Base-by-base conservation (phyloP, 176 grass and related monocot species). In the Oryza punctata region DNA sequence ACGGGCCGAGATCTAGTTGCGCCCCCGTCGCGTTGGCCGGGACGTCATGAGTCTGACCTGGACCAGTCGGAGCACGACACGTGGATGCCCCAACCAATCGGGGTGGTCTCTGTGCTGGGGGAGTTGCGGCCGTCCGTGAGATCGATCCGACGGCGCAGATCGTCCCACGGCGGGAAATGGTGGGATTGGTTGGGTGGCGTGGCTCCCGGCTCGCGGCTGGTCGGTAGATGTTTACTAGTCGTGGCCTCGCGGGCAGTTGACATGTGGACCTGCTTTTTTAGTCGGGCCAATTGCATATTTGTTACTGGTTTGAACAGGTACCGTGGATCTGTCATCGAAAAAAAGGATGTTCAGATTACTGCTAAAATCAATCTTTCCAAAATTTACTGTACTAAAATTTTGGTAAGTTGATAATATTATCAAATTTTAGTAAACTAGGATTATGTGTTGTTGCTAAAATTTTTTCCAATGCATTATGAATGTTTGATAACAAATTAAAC, bases 11-110 rank as follows among this genome's bases (percentile, higher is more conserved):
- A 76, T 75, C 81, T 52, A 13, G 44, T 47, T 25, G 47, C 28
- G 75, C 37, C 21, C 38, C 38, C 47, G 50, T 78, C 60, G 90
- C 82, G 86, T 12, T 85, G 78, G 78, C 69, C 78, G 83, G 83
- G 75, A 70, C 86, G 86, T 91, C 90, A 89, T 35, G 60, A 0
- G 63, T 50, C 82, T 27, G 26, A 89, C 16, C 29, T 92, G 86
- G 86, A 71, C 90, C 79, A 92, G 23, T 92, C 0, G 32, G 1
- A 1, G 1, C 0, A 0, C 0, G 80, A 4, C 89, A 45, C 89
- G 80, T 87, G 89, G 75, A 63, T 0, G 0, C 0, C 10, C 29
- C 49, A 52, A 66, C 89, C 89, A 91, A 91, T 91, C 75, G 70
- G 13, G 64, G 70, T 0, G 80, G 28, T 0, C 76, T 80, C 30